These are phyloP conservation scores for Asclepias syriaca DNA, from an alignment of 257 asterid genomes.

Conservation along the genomic window DNA sequence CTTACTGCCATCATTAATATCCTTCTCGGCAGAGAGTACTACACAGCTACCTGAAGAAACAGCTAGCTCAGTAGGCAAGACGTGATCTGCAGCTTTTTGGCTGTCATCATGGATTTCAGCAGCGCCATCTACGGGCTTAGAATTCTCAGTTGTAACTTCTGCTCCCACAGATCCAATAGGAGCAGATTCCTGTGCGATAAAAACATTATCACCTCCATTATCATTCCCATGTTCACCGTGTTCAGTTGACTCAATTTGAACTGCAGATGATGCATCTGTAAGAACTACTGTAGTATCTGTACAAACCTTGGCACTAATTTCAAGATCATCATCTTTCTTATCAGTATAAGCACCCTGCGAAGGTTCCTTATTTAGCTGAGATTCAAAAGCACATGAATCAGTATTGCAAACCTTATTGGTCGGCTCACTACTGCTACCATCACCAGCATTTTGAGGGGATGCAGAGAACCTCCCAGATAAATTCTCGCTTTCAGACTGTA, in stretches of 20 bases:
- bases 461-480: conserved; percentile 23
- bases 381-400: background rate
- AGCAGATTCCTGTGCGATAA: conserved; percentile 16
- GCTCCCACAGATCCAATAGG: conserved; percentile 25
- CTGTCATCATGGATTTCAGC: conserved; percentile 24
- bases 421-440: conserved; percentile 20
- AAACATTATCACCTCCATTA: conserved; percentile 25
- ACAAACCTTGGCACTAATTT: conserved; percentile 24
- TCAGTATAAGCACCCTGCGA: conserved; percentile 18
- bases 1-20: conserved; percentile 25
- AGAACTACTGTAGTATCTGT: conserved; percentile 6
- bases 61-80: conserved; percentile 25
- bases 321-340: conserved; percentile 26
- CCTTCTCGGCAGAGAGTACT: conserved; percentile 27
- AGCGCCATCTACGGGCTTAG: conserved; percentile 26
- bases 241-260: conserved; percentile 4
- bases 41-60: conserved; percentile 29
- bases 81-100: conserved; percentile 27
- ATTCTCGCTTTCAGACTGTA: conserved; percentile 26
- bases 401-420: conserved; percentile 13
- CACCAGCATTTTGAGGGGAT: conserved; percentile 24
- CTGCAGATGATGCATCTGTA: conserved; percentile 9
- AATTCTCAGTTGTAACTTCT: conserved; percentile 25
- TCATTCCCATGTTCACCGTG: conserved; percentile 6
- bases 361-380: conserved; percentile 28